Evolutionary conservation across 2,329 filamentous ascomycete genomes (phyloP).

Genomic region (Ceratocystiopsis brevicomis): DNA sequence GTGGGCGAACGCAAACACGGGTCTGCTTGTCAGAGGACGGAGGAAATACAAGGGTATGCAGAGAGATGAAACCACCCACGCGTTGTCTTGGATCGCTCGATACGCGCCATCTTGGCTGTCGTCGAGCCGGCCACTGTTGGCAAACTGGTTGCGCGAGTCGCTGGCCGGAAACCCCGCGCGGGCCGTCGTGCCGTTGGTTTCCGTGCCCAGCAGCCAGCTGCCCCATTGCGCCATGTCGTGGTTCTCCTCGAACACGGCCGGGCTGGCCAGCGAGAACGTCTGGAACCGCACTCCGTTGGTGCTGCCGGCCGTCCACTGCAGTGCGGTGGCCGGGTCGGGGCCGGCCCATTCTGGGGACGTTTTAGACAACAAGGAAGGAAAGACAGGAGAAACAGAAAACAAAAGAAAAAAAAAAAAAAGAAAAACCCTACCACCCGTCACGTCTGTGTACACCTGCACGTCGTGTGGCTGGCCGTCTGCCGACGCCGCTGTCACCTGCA

Average conservation of each 20-base stretch:
- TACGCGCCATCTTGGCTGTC: constrained; percentile 47
- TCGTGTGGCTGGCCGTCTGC: constrained; percentile 42
- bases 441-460: constrained; percentile 54
- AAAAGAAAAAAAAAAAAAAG: background rate
- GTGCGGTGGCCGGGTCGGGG: constrained; percentile 25
- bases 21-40: constrained; percentile 23
- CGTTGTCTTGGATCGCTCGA: constrained; percentile 47
- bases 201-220: constrained; percentile 55
- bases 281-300: constrained; percentile 40
- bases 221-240: constrained; percentile 66
- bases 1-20: constrained; percentile 62
- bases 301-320: constrained; percentile 13
- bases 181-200: constrained; percentile 32
- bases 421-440: constrained; percentile 41
- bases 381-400: background rate
- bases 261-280: constrained; percentile 37
- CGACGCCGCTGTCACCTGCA: constrained; percentile 43
- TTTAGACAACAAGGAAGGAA: background rate
- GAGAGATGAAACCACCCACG: constrained; percentile 13
- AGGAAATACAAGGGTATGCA: background rate
- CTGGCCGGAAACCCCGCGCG: constrained; percentile 46
- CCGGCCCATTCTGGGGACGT: constrained; percentile 47
- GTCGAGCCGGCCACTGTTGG: constrained; percentile 38
- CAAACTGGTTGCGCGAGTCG: constrained; percentile 47
- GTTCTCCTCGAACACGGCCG: constrained; percentile 48